Conservation (phyloP, 495 filamentous ascomycete genomes). For the Cercophora sp. region DNA sequence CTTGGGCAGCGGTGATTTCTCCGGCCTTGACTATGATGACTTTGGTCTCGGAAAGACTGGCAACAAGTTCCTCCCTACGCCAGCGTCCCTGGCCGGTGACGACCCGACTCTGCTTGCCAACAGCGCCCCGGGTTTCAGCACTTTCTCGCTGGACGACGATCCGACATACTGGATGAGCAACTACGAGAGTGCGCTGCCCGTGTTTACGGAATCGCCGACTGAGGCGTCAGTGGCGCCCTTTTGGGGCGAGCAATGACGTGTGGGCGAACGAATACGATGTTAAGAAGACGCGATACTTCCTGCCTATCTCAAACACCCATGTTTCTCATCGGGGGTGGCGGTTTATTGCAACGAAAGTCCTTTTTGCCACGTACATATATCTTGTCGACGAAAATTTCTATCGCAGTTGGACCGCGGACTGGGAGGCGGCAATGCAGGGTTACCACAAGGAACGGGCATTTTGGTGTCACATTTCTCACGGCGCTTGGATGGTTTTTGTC, state of each 20-base stretch:
- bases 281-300: conserved; percentile 21
- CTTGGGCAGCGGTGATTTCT: conserved; percentile 51
- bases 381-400: conserved; percentile 13
- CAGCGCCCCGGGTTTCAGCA: conserved; percentile 15
- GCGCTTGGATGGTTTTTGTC: conserved; percentile 13
- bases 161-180: conserved; percentile 29
- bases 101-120: conserved; percentile 28
- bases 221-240: conserved; percentile 25
- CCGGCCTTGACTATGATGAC: conserved; percentile 60
- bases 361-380: conserved; percentile 15
- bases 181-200: conserved; percentile 21
- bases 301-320: conserved; percentile 20
- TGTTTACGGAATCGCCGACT: conserved; percentile 27
- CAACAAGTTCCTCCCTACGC: conserved; percentile 38
- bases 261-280: conserved; percentile 9
- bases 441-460: conserved; percentile 2
- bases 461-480: conserved; percentile 12
- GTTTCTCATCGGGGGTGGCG: conserved; percentile 5
- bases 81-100: conserved; percentile 32
- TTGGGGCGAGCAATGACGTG: conserved; percentile 30
- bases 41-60: conserved; percentile 46
- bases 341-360: conserved; percentile 7
- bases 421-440: conserved; percentile 6
- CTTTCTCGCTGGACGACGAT: conserved; percentile 31
- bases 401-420: conserved; percentile 1